phyloP scores from a whole-genome alignment of 345 rosid species.

The Brassica incana region DNA sequence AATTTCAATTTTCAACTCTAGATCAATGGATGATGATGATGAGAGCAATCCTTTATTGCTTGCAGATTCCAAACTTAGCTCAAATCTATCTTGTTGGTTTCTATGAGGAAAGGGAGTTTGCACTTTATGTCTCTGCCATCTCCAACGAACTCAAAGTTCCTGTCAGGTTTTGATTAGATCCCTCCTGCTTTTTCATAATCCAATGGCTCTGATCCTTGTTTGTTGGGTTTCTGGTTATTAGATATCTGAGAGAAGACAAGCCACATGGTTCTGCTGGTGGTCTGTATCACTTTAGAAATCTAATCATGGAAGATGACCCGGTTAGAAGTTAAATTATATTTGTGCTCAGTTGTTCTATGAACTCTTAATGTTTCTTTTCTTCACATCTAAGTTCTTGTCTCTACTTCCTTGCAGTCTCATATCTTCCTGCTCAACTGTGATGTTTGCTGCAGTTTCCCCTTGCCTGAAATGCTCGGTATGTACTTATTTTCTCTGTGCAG shows the following conservation, averaged over 20 bases:
- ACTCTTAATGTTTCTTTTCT: slow-evolving; percentile 9
- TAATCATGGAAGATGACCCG: slow-evolving; percentile 87
- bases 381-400: slow-evolving; percentile 11
- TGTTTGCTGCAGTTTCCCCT: slow-evolving; percentile 94
- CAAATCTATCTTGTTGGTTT: slow-evolving; percentile 81
- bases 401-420: slow-evolving; percentile 63
- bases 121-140: slow-evolving; percentile 73
- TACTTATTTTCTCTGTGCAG: slow-evolving; percentile 6
- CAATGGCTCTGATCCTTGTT: not conserved
- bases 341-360: slow-evolving; percentile 1
- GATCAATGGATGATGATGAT: slow-evolving; percentile 3
- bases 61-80: slow-evolving; percentile 79
- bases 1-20: too few species aligned
- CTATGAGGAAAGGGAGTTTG: slow-evolving; percentile 91
- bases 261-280: slow-evolving; percentile 97
- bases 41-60: slow-evolving; percentile 17
- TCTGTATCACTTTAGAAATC: slow-evolving; percentile 71
- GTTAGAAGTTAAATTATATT: slow-evolving; percentile 32
- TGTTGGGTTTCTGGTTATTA: slow-evolving; percentile 23
- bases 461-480: slow-evolving; percentile 84
- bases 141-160: slow-evolving; percentile 88
- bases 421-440: slow-evolving; percentile 92
- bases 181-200: slow-evolving; percentile 13
- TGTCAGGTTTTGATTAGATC: slow-evolving; percentile 54
- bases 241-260: slow-evolving; percentile 83